Conservation (phyloP, 2,329 filamentous ascomycete genomes). For the Ophiostoma novo-ulmi region DNA sequence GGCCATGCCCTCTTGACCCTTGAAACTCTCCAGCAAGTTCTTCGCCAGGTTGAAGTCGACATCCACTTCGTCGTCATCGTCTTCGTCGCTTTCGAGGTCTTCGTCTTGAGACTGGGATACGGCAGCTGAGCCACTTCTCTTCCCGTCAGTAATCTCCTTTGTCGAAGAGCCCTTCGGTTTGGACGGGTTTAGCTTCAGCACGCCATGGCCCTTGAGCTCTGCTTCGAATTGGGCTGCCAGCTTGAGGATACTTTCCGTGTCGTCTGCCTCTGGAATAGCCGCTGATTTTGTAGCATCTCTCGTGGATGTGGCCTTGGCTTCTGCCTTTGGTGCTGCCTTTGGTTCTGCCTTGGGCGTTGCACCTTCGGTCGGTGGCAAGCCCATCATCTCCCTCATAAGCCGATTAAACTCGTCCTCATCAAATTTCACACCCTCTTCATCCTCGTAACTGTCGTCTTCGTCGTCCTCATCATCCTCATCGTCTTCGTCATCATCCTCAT, state of each 20-base stretch:
- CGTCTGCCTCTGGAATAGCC: conserved; percentile 27
- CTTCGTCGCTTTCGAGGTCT: conserved; percentile 31
- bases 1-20: conserved; percentile 77
- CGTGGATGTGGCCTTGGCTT: not conserved
- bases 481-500: conserved; percentile 47
- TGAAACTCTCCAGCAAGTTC: conserved; percentile 89
- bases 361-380: conserved; percentile 41
- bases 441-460: conserved; percentile 55
- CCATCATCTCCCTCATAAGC: conserved; percentile 94
- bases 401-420: conserved; percentile 77
- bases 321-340: not conserved
- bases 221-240: conserved; percentile 66
- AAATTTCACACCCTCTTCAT: conserved; percentile 72
- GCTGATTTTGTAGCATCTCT: not conserved
- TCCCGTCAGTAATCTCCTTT: conserved; percentile 26
- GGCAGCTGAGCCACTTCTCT: not conserved
- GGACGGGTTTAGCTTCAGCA: conserved; percentile 50
- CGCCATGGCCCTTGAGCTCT: conserved; percentile 65
- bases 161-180: conserved; percentile 29
- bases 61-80: conserved; percentile 57
- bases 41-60: conserved; percentile 83
- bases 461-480: conserved; percentile 49
- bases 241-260: conserved; percentile 53
- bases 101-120: not conserved
- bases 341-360: not conserved